Conservation (phyloP, 805 yeast genomes). For the Saccharomycopsis fibuligera region DNA sequence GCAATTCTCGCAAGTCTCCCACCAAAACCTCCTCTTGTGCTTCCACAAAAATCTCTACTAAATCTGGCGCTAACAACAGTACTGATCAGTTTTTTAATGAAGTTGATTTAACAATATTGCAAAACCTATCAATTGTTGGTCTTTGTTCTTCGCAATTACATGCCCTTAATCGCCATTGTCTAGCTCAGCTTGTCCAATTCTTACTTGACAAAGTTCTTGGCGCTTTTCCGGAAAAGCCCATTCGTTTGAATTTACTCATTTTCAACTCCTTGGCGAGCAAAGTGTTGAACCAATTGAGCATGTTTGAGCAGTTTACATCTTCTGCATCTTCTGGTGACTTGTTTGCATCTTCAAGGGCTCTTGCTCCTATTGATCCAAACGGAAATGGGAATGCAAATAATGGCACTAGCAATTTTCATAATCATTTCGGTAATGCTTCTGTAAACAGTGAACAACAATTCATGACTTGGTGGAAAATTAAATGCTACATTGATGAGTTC, state of each 20-base stretch:
- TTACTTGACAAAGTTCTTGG: conserved; percentile 1
- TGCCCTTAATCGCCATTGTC: not conserved
- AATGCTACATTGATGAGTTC: conserved; percentile 9
- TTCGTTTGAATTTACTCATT: not conserved
- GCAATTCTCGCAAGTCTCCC: too few species aligned
- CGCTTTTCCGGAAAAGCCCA: conserved; percentile 3
- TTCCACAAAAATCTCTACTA: not conserved
- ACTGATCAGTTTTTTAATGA: not conserved
- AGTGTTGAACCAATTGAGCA: not conserved
- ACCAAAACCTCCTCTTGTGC: too few species aligned
- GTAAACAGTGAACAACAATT: not conserved
- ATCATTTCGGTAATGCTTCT: not conserved
- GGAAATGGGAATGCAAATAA: not conserved
- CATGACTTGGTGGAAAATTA: conserved; percentile 6
- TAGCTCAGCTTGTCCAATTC: conserved; percentile 4
- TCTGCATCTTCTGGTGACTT: not conserved
- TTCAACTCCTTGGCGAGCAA: conserved; percentile 2
- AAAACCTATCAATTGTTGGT: not conserved
- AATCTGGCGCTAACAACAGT: not conserved
- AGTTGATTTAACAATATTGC: not conserved
- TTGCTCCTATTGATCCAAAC: not conserved
- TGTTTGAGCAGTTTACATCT: not conserved
- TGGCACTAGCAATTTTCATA: not conserved
- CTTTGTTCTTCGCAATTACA: not conserved
- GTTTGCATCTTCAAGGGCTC: not conserved